Base-by-base conservation (phyloP, 805 yeast species). In the Ogataea paraovalis region DNA sequence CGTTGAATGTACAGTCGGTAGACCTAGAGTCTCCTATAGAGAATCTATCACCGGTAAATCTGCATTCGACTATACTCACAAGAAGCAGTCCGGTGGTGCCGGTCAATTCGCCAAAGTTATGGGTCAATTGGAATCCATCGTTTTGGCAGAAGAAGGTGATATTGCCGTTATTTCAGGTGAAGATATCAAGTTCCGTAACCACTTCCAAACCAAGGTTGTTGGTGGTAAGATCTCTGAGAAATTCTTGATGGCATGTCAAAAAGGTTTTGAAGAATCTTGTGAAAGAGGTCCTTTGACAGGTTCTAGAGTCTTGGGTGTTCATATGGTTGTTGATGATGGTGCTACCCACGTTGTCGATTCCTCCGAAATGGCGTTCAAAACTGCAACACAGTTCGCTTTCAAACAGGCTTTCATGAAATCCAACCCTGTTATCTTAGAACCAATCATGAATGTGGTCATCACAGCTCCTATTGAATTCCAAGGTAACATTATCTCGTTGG, bases 51-150 rank as follows among this genome's bases (percentile, higher is more conserved):
- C 86, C 33, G 66, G 77, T 2, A 73, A 87, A 38, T 77, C 92
- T 27, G 75, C 81, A 13, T 92, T 94, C 63, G 98, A 94, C 67
- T 89, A 85, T 72, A 85, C 96, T 25, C 98, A 92, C 76, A 94
- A 94, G 79, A 92, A 90, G 67, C 99, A 94, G 75, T 80, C 92
- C 64, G 99, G 99, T 70, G 99, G 99, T 80, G 96, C 98, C 56
- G 99, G 99, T 72, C 99, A 94, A 76, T 94, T 83, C 66, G 99
- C 96, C 70, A 84, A 91, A 73, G 97, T 92, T 62, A 85, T 90
- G 69, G 98, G 99, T 66, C 78, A 74, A 48, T 67, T 91, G 71
- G 69, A 62, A 44, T 65, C 70, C 23, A 58, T 67, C 30, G 40
- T 75, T 6, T 82, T 90, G 46, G 64, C 79, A 42, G 86, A 78